Evolutionary conservation across 179 eudicot species (phyloP), one percentile per base, ranked within the genome.

Genomic region (Monotropa hypopitys): DNA sequence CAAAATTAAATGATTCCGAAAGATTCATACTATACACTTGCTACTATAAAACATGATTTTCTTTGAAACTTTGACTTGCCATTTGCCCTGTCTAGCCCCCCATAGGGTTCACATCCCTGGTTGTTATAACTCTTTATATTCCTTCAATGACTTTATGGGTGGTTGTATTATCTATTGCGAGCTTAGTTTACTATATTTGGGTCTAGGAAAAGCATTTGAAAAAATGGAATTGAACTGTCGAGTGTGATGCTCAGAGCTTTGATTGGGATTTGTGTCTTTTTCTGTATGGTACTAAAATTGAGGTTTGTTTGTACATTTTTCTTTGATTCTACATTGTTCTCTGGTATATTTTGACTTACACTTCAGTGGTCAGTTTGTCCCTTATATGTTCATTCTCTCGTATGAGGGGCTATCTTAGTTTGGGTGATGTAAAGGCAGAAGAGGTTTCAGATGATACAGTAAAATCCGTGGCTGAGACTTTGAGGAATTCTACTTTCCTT

Each of bases 351-450:
- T 90, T 91, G 77, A 91, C 90, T 80, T 35, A 33, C 68, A 50
- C 63, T 59, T 54, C 79, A 95, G 99, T 93, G 97, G 92, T 95
- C 73, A 84, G 87, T 78, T 87, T 95, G 97, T 89, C 91, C 20
- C 89, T 95, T 85, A 90, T 95, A 72, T 93, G 93, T 78, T 90
- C 99, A 12, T 95, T 95, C 67, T 73, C 97, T 56, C 90, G 89
- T 82, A 95, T 95, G 99, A 91, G 90, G 77, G 30, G 77, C 49
- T 92, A 92, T 80, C 77, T 95, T 69, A 84, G 84, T 33, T 85
- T 95, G 80, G 97, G 95, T 32, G 87, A 86, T 72, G 84, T 74
- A 11, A 95, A 93, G 84, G 84, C 92, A 51, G 97, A 95, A 77
- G 97, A 85, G 11, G 79, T 95, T 73, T 69, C 97, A 70, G 92